Base-by-base conservation (phyloP, 2,329 filamentous ascomycete genomes). In the Purpureocillium lavendulum region DNA sequence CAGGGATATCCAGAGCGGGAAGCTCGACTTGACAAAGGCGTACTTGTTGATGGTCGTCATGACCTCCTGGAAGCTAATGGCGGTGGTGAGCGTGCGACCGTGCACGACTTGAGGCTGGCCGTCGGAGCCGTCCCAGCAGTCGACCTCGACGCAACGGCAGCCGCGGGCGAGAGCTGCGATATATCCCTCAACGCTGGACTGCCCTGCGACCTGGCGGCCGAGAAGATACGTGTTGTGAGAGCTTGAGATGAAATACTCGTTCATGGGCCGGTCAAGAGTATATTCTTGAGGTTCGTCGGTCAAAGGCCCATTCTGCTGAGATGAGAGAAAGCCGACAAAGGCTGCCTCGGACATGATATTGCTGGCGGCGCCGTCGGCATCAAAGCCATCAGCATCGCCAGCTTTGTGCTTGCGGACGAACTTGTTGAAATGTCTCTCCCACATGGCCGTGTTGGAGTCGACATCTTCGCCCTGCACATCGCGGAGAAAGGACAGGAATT, bases 191-290 rank as follows among this genome's bases (percentile, higher is more conserved):
- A 94, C 85, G 55, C 89, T 97, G 2, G 92, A 96, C 33, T 85
- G 77, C 21, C 90, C 90, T 10, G 81, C 84, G 2, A 97, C 82
- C 59, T 98, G 92, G 39, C 89, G 82, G 12, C 92, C 92, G 4
- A 94, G 71, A 1, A 98, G 80, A 55, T 98, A 98, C 0, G 92
- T 98, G 62, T 98, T 98, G 70, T 98, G 92, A 2, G 92, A 97
- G 66, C 89, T 96, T 1, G 90, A 97, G 49, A 98, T 92, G 67
- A 88, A 96, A 62, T 98, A 98, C 57, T 97, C 90, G 57, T 94
- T 95, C 58, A 97, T 69, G 0, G 92, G 92, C 17, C 85, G 79
- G 55, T 94, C 80, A 40, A 96, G 77, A 6, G 68, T 68, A 40
- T 80, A 77, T 21, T 77, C 65, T 11, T 74, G 62, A n/a, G 77